These are phyloP conservation scores for Chlorella sp. DNA, from an alignment of 139 green algal species.

Conservation along the genomic window DNA sequence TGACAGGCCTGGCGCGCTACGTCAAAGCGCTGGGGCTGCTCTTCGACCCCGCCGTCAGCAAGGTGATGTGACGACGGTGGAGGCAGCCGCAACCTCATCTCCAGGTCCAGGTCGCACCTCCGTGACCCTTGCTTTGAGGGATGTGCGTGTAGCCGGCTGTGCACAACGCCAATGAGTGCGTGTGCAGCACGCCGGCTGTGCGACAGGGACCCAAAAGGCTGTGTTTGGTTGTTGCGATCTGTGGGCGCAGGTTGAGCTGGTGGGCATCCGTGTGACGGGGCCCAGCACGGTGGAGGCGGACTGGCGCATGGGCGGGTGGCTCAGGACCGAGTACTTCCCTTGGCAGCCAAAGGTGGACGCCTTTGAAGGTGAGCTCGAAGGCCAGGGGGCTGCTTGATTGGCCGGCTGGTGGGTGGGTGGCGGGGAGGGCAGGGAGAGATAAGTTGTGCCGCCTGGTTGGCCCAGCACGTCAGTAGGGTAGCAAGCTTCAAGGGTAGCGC, in stretches of 20 bases:
- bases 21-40: slow-evolving; percentile 56
- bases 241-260: slow-evolving; percentile 32
- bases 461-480: neutral
- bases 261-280: slow-evolving; percentile 48
- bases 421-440: neutral
- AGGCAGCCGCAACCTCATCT: neutral
- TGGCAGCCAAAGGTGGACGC: slow-evolving; percentile 59
- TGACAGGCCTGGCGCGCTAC: slow-evolving; percentile 40
- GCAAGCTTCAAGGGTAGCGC: neutral
- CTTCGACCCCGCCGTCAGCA: slow-evolving; percentile 64
- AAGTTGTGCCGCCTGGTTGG: neutral
- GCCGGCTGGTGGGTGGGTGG: no score
- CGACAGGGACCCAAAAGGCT: neutral
- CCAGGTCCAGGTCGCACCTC: neutral
- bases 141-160: neutral
- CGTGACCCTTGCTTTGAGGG: neutral
- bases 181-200: neutral
- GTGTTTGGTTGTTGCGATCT: neutral
- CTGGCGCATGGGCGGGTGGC: slow-evolving; percentile 49
- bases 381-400: neutral
- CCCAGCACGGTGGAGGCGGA: slow-evolving; percentile 51
- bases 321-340: slow-evolving; percentile 50
- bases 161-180: neutral
- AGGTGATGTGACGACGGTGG: slow-evolving; percentile 13
- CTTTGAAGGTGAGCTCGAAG: slow-evolving; percentile 35